Evolutionary conservation across 164 flowering plant genomes (phyloP), one percentile per base, ranked within the genome.

Genomic region (Amborella trichopoda): DNA sequence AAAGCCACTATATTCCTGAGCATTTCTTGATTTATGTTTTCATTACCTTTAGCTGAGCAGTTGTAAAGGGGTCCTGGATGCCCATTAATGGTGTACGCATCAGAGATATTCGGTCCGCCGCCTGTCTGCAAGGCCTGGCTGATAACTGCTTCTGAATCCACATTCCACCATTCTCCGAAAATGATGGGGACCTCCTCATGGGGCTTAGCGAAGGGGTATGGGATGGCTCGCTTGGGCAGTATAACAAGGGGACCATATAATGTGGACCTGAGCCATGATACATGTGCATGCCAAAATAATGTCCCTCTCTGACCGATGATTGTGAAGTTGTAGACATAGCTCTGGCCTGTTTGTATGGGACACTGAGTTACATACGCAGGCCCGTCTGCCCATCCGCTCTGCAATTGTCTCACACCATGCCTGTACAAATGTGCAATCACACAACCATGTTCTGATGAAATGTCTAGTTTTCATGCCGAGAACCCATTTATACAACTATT

Each of bases 151-250:
- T 58, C 63, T 11, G 64, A 14, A 24, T 64, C 55, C 14, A 28
- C 58, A 14, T 59, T 59, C 59, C 59, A 64, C 68, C 68, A 64
- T 17, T 64, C 68, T n/a, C 56, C 56, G 23, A 42, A 42, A 8
- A 2, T 12, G n/a, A 10, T 10, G 20, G 58, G 51, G 22, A 21
- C n/a, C 11, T 18, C 11, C 24, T 26, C 11, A 6, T 42, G 19
- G 8, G 45, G 45, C 11, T n/a, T n/a, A n/a, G n/a, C n/a, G 23
- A 42, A 42, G 12, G 3, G 25, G n/a, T 18, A 18, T 14, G 58
- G 51, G 22, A 21, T 20, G 18, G 12, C 11, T 23, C 45, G 22
- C n/a, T 42, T 42, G 8, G 45, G 45, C 11, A 42, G 45, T 6
- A 42, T 42, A 22, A 42, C 24, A 8, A 42, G 8, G 22, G 45